A percentile compares a stretch with the other conserved stretches of the same genome.
phyloP scores from a whole-genome alignment of 192 early-diverging fungal genomes.

The Umbelopsis ramanniana region DNA sequence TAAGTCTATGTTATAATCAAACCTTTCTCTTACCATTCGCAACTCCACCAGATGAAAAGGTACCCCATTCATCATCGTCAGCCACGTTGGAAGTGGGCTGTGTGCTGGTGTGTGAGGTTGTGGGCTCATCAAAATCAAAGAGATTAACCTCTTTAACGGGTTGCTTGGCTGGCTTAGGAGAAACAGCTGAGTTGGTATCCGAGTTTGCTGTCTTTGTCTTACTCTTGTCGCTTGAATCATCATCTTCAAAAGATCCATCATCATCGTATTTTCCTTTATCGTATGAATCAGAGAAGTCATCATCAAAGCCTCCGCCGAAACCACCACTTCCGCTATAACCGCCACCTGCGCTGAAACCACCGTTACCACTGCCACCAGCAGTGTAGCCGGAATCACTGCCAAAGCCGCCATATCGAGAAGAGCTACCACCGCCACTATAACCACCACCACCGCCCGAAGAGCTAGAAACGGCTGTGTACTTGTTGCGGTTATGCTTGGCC shows the following conservation, averaged over 20 bases:
- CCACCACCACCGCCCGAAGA: constrained; percentile 41
- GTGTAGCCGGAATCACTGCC: constrained; percentile 61
- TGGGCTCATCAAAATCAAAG: constrained; percentile 69
- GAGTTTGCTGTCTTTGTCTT: constrained; percentile 28
- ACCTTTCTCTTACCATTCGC: constrained; percentile 28
- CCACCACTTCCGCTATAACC: constrained; percentile 35
- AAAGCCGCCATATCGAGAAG: constrained; percentile 65
- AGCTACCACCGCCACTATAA: constrained; percentile 40
- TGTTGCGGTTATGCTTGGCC: constrained; percentile 86
- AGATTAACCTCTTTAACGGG: constrained; percentile 60
- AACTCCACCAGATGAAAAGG: constrained; percentile 58
- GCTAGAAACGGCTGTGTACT: constrained; percentile 82
- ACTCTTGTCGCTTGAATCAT: constrained; percentile 33
- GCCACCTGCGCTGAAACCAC: constrained; percentile 36
- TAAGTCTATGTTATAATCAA: background rate
- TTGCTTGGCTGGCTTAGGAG: constrained; percentile 1
- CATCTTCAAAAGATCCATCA: constrained; percentile 33
- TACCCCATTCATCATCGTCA: constrained; percentile 78
- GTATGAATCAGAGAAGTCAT: constrained; percentile 15
- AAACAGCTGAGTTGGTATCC: constrained; percentile 31
- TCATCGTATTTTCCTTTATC: constrained; percentile 32
- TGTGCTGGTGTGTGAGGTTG: constrained; percentile 29
- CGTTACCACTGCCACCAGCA: constrained; percentile 44
- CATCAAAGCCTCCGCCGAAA: constrained; percentile 38
- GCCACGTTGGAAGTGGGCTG: constrained; percentile 19